phyloP scores from a whole-genome alignment of 129 eudicot genomes.

The Chrysanthemum makinoi region DNA sequence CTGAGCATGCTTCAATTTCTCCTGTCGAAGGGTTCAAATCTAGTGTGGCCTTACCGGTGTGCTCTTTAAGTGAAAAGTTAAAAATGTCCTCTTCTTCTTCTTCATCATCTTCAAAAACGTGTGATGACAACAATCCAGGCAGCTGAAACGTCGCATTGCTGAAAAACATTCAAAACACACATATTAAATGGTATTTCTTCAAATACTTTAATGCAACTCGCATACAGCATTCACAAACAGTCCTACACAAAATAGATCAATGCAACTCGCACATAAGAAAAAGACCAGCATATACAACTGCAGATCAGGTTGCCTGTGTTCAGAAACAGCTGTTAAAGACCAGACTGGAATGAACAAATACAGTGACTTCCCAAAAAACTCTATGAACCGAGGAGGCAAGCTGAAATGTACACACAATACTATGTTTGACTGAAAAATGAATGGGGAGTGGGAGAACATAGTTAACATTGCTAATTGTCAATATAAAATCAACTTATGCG shows the following conservation, averaged over 20 bases:
- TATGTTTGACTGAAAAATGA: no score
- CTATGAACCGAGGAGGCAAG: no score
- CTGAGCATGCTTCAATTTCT: constrained; percentile 41
- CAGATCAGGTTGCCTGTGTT: no score
- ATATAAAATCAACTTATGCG: no score
- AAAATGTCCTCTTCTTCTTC: constrained; percentile 57
- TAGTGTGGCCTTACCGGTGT: constrained; percentile 35
- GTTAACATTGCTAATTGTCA: no score
- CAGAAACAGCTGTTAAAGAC: no score
- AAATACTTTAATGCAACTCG: constrained; percentile 6
- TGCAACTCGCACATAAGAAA: no score
- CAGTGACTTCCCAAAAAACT: no score
- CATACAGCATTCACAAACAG: neutral
- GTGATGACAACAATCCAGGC: constrained; percentile 69
- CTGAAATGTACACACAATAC: no score
- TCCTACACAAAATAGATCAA: neutral
- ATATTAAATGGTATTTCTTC: constrained; percentile 4
- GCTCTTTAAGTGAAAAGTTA: constrained; percentile 35
- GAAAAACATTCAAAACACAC: constrained; percentile 28
- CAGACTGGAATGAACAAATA: no score
- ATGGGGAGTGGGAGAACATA: no score
- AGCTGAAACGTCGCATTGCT: constrained; percentile 87
- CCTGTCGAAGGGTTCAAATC: constrained; percentile 32
- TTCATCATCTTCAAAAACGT: constrained; percentile 64
- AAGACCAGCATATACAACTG: no score